phyloP scores from a whole-genome alignment of 352 stramenopile species.

The Phytophthora brassicae region DNA sequence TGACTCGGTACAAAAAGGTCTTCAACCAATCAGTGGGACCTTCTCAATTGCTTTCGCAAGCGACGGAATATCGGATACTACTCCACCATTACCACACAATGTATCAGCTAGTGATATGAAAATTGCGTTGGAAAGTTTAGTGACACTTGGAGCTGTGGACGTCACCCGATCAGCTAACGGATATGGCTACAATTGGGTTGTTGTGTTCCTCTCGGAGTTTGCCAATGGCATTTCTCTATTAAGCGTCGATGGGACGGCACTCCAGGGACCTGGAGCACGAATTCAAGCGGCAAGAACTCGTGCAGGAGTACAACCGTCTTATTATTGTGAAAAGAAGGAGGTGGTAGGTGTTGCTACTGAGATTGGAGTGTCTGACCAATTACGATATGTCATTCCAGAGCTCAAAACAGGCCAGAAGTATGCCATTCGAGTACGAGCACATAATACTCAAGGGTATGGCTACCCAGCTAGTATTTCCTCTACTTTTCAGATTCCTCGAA shows the following conservation, averaged over 20 bases:
- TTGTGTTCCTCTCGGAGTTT: conserved; percentile 92
- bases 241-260: conserved; percentile 87
- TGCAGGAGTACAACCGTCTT: conserved; percentile 64
- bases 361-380: conserved; percentile 31
- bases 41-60: conserved; percentile 83
- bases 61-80: conserved; percentile 79
- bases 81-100: conserved; percentile 85
- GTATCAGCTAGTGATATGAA: conserved; percentile 83
- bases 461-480: conserved; percentile 44
- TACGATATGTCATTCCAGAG: conserved; percentile 38
- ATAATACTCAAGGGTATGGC: conserved; percentile 55
- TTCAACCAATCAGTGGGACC: conserved; percentile 92
- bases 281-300: conserved; percentile 75
- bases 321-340: conserved; percentile 76
- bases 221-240: conserved; percentile 81
- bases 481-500: conserved; percentile 58
- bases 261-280: conserved; percentile 89
- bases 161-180: conserved; percentile 90
- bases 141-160: conserved; percentile 87
- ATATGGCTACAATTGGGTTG: conserved; percentile 95
- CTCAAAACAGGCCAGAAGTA: conserved; percentile 62
- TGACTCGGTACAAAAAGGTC: conserved; percentile 73
- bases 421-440: conserved; percentile 51
- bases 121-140: conserved; percentile 85
- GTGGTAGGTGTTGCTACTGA: conserved; percentile 34